These are phyloP conservation scores for Rhododendron mucronatum DNA, from an alignment of 148 eudicot species.

Conservation along the genomic window DNA sequence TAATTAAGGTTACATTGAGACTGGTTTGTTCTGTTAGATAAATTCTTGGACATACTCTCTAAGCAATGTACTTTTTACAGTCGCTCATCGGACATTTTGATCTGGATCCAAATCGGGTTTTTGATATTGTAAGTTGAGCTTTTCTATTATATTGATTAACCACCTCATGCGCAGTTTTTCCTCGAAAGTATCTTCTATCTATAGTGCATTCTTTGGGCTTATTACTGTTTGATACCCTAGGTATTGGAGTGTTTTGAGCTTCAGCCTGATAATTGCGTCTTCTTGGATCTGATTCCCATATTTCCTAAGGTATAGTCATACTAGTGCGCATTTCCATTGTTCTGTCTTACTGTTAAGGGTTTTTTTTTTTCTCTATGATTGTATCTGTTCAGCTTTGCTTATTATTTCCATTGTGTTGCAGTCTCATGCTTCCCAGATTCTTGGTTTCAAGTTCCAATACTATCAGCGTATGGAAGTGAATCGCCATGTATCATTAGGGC, in stretches of 20 bases:
- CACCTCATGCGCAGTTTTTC: not conserved
- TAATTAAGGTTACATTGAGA: slow-evolving; percentile 63
- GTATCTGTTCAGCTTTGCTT: not conserved
- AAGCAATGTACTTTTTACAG: slow-evolving; percentile 42
- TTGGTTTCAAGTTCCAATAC: slow-evolving; percentile 95
- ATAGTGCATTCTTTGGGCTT: not conserved
- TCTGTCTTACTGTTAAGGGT: not conserved
- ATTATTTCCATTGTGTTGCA: slow-evolving; percentile 31
- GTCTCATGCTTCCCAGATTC: slow-evolving; percentile 97
- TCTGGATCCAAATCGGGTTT: slow-evolving; percentile 97
- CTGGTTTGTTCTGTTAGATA: slow-evolving; percentile 10
- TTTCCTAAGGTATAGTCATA: slow-evolving; percentile 73
- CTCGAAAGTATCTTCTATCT: not conserved
- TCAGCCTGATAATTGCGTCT: slow-evolving; percentile 70
- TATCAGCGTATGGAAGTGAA: slow-evolving; percentile 86
- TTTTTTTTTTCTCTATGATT: not conserved
- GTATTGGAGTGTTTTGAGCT: slow-evolving; percentile 96
- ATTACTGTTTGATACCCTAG: slow-evolving; percentile 27
- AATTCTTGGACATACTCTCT: not conserved
- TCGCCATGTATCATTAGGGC: slow-evolving; percentile 61
- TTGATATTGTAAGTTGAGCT: slow-evolving; percentile 79
- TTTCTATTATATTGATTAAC: not conserved
- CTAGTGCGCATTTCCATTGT: not conserved
- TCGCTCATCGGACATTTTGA: slow-evolving; percentile 97
- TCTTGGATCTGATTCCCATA: slow-evolving; percentile 88